phyloP scores from a whole-genome alignment of 208 protist genomes.

The Leishmania braziliensis region DNA sequence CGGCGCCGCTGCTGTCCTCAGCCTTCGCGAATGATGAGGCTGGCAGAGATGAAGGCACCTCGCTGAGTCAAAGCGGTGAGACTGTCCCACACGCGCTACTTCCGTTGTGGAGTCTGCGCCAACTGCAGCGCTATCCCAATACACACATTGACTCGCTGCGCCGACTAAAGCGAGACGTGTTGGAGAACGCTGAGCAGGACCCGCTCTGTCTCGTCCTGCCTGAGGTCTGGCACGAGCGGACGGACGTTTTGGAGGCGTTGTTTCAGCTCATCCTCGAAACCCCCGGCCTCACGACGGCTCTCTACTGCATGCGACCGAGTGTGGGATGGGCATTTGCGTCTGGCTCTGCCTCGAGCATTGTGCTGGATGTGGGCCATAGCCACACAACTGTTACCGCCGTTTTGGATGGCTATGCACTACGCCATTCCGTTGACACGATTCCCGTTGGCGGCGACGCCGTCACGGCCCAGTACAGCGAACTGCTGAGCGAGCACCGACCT shows the following conservation, averaged over 20 bases:
- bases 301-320: slow-evolving; percentile 82
- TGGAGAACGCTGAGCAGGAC: slow-evolving; percentile 51
- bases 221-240: slow-evolving; percentile 74
- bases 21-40: neutral
- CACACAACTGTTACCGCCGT: slow-evolving; percentile 78
- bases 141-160: slow-evolving; percentile 54
- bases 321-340: slow-evolving; percentile 71
- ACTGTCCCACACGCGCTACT: slow-evolving; percentile 19
- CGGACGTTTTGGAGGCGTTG: slow-evolving; percentile 60
- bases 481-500: slow-evolving; percentile 26
- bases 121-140: slow-evolving; percentile 41
- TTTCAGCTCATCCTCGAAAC: slow-evolving; percentile 65
- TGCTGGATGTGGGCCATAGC: slow-evolving; percentile 80
- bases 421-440: slow-evolving; percentile 50
- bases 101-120: slow-evolving; percentile 63
- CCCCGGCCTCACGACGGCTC: slow-evolving; percentile 39
- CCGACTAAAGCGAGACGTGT: slow-evolving; percentile 46
- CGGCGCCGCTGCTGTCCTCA: neutral
- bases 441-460: slow-evolving; percentile 63
- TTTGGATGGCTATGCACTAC: slow-evolving; percentile 80
- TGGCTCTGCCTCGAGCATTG: slow-evolving; percentile 66
- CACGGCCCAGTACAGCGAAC: slow-evolving; percentile 44
- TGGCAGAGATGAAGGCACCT: neutral
- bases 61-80: too few species aligned
- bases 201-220: slow-evolving; percentile 81